These are phyloP conservation scores for Xylaria scruposa DNA, from an alignment of 495 filamentous ascomycete species.

Conservation along the genomic window DNA sequence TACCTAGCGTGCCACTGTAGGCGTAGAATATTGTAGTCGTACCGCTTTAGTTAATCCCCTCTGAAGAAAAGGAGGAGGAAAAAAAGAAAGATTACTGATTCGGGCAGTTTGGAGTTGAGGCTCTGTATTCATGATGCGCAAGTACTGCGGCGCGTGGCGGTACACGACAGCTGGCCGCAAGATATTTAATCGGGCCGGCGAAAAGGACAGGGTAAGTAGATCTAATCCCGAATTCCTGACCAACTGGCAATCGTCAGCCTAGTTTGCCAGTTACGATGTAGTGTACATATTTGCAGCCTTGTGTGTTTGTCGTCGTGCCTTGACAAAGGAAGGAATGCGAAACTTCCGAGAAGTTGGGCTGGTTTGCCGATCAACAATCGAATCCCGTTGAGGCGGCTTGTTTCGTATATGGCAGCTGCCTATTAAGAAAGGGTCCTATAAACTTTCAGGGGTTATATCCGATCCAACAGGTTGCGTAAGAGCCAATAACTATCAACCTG, in stretches of 20 bases:
- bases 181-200: slow-evolving; percentile 12
- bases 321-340: background rate
- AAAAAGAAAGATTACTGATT: background rate
- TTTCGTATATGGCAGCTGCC: slow-evolving; percentile 12
- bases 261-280: background rate
- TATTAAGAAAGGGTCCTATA: background rate
- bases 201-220: slow-evolving; percentile 2
- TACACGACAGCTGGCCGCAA: slow-evolving; percentile 3
- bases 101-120: background rate
- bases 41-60: background rate
- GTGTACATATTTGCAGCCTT: slow-evolving; percentile 1
- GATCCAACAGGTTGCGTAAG: background rate
- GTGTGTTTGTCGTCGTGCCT: background rate
- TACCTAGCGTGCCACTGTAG: background rate
- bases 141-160: background rate
- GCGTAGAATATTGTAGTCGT: background rate
- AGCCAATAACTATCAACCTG: background rate
- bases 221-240: background rate
- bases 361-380: background rate
- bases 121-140: slow-evolving; percentile 6
- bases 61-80: background rate
- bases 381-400: background rate
- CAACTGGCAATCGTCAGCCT: background rate
- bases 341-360: background rate
- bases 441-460: background rate